Evolutionary conservation across 352 stramenopile genomes (phyloP).

Genomic region (Thraustochytrium striatum): DNA sequence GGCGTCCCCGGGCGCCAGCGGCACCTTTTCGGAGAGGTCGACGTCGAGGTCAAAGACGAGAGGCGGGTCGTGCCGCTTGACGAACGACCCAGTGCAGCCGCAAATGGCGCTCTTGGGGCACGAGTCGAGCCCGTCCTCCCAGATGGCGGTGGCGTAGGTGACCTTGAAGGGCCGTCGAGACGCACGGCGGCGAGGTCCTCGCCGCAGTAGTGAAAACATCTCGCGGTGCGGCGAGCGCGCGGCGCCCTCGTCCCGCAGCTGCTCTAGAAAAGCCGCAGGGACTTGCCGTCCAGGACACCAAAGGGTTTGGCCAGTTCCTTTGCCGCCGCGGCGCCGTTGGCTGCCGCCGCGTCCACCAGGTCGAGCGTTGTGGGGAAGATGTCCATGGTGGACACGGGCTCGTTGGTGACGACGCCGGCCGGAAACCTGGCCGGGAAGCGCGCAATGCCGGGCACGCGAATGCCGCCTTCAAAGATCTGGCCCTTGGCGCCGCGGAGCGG

Average conservation of each 20-base stretch:
- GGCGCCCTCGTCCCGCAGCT: neutral
- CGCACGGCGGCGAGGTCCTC: slow-evolving; percentile 31
- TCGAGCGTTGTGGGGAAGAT: slow-evolving; percentile 43
- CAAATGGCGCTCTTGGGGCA: neutral
- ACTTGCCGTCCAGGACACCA: slow-evolving; percentile 1
- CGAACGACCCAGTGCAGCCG: neutral
- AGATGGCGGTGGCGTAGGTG: slow-evolving; percentile 39
- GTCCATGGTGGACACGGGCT: slow-evolving; percentile 43
- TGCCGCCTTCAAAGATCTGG: slow-evolving; percentile 44
- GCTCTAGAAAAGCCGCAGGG: neutral
- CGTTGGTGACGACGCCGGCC: neutral
- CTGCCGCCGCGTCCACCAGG: neutral
- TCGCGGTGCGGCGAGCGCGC: neutral
- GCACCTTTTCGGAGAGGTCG: neutral
- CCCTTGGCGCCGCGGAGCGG: slow-evolving; percentile 27
- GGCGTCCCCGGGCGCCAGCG: neutral
- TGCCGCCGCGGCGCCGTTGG: neutral
- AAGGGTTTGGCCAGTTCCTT: neutral
- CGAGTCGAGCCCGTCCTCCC: slow-evolving; percentile 7
- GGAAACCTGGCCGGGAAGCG: slow-evolving; percentile 1
- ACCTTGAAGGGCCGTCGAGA: slow-evolving; percentile 31
- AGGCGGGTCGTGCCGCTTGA: neutral
- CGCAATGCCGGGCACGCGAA: slow-evolving; percentile 28
- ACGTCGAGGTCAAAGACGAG: slow-evolving; percentile 31
- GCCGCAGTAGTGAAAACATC: slow-evolving; percentile 50